A percentile compares a stretch with the other conserved stretches of the same genome.
These are phyloP conservation scores for Tolypocladium cylindrosporum DNA, from an alignment of 2,329 filamentous ascomycete species.

Conservation along the genomic window DNA sequence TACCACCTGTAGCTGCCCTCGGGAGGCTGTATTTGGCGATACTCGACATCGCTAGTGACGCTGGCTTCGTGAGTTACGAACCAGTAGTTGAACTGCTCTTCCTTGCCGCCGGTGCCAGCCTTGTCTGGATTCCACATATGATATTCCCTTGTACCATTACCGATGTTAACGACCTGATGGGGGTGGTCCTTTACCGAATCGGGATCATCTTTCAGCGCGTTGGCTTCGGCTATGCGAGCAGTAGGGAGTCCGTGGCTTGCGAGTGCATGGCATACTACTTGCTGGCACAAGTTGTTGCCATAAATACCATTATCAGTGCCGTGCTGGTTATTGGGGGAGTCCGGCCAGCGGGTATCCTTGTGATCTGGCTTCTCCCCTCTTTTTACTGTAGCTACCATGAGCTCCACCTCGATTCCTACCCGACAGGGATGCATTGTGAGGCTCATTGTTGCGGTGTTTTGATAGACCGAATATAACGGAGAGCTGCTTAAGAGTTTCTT, in stretches of 20 bases:
- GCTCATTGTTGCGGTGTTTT: not conserved
- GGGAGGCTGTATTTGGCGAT: not conserved
- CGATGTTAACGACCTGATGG: not conserved
- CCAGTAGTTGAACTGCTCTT: not conserved
- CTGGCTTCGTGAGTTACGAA: not conserved
- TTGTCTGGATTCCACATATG: not conserved
- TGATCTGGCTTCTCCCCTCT: not conserved
- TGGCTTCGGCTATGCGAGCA: not conserved
- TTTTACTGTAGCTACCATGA: slow-evolving; percentile 9
- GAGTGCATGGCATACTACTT: slow-evolving; percentile 11
- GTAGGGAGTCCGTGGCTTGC: slow-evolving; percentile 9
- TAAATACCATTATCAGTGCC: slow-evolving; percentile 3
- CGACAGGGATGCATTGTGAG: not conserved
- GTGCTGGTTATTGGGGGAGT: not conserved
- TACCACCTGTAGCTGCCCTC: slow-evolving; percentile 10
- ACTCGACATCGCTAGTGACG: not conserved
- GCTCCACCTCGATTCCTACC: slow-evolving; percentile 18
- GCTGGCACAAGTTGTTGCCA: not conserved
- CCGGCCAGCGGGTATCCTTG: not conserved
- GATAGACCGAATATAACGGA: not conserved
- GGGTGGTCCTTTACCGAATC: not conserved
- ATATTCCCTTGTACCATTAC: not conserved
- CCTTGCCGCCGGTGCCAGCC: not conserved
- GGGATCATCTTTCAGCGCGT: not conserved
- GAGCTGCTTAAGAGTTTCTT: no score